Conservation (phyloP, 352 stramenopile species). For the Globisporangium iwayamae region DNA sequence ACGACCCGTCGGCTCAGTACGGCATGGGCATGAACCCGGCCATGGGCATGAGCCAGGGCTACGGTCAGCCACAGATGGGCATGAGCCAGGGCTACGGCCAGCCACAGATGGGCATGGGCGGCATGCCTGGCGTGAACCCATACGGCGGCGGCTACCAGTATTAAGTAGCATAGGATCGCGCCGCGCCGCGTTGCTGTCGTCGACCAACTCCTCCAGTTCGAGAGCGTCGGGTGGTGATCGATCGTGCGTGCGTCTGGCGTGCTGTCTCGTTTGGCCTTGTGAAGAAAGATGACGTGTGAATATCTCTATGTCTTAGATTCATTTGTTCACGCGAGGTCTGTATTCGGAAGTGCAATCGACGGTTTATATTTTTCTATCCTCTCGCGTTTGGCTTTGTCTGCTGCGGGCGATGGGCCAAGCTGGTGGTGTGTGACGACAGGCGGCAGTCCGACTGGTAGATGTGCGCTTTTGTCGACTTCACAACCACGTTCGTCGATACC, state of each 20-base stretch:
- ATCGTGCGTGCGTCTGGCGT: constrained; percentile 1
- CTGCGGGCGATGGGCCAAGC: neutral
- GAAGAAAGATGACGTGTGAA: constrained; percentile 10
- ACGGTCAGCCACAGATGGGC: constrained; percentile 26
- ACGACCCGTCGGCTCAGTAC: constrained; percentile 64
- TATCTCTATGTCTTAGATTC: constrained; percentile 19
- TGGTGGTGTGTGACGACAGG: neutral
- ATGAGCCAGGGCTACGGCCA: constrained; percentile 51
- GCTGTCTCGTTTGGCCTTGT: neutral
- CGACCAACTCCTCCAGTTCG: neutral
- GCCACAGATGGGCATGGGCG: constrained; percentile 40
- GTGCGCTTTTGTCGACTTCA: neutral
- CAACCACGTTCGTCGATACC: neutral
- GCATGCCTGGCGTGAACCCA: constrained; percentile 32
- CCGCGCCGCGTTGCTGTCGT: neutral
- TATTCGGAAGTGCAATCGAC: constrained; percentile 14
- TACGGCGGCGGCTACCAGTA: constrained; percentile 51
- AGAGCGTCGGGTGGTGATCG: neutral
- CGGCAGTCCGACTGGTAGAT: neutral
- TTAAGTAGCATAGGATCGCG: constrained; percentile 16
- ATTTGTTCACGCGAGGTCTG: constrained; percentile 9
- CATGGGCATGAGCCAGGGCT: constrained; percentile 28
- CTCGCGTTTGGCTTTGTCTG: neutral
- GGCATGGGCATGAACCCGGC: constrained; percentile 46
- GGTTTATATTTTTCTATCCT: constrained; percentile 11